phyloP scores from a whole-genome alignment of 163 green algal species.

The Scenedesmus sp. region DNA sequence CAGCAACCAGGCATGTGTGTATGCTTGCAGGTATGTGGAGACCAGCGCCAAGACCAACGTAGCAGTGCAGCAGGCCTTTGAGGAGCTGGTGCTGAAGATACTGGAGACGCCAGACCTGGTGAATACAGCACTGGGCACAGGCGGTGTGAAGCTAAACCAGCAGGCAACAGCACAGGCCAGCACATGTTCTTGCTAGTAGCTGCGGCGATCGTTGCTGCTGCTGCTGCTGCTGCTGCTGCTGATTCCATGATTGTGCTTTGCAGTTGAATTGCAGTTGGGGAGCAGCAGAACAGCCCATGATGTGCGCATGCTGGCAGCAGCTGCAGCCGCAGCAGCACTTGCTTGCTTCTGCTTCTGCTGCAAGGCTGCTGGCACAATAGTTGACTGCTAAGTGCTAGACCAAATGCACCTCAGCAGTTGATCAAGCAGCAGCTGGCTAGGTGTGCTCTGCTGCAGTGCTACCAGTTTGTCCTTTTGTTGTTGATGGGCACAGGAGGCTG shows the following conservation, averaged over 20 bases:
- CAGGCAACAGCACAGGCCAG: constrained; percentile 21
- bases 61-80: constrained; percentile 87
- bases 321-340: not conserved
- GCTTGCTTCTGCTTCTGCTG: not conserved
- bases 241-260: too few species aligned
- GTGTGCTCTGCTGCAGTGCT: too few species aligned
- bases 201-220: not conserved
- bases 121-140: constrained; percentile 40
- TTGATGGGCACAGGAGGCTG: too few species aligned
- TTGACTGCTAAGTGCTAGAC: too few species aligned
- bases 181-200: constrained; percentile 48
- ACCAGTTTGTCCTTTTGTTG: too few species aligned
- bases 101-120: constrained; percentile 89
- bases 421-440: too few species aligned
- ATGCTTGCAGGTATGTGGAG: constrained; percentile 86
- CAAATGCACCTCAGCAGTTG: too few species aligned
- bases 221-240: not conserved
- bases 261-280: too few species aligned
- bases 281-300: not conserved
- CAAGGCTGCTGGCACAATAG: too few species aligned
- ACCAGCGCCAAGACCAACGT: constrained; percentile 92
- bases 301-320: not conserved
- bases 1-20: not conserved
- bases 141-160: constrained; percentile 46
- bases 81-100: constrained; percentile 95